These are phyloP conservation scores for Tetrahymena elliotti DNA, from an alignment of 73 alveolate species.

Conservation along the genomic window DNA sequence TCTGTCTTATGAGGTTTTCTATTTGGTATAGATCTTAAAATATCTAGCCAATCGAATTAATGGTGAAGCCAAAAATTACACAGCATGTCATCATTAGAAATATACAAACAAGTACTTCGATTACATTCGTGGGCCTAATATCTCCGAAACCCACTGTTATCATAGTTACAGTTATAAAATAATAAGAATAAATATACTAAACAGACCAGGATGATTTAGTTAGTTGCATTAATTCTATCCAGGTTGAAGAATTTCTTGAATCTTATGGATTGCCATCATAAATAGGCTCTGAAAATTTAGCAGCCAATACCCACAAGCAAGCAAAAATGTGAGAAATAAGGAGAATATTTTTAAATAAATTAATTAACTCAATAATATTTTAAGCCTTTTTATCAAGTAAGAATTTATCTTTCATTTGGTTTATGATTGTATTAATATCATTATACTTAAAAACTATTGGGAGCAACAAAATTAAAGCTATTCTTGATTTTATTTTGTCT, in stretches of 20 bases:
- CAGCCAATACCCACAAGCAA: background rate
- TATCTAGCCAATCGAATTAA: conserved; percentile 13
- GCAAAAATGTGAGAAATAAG: background rate
- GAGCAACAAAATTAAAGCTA: background rate
- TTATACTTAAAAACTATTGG: background rate
- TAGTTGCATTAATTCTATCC: background rate
- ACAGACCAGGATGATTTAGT: background rate
- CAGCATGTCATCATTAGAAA: conserved; percentile 26
- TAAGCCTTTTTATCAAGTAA: background rate
- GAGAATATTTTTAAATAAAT: background rate
- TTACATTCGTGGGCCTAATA: background rate
- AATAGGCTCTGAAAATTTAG: background rate
- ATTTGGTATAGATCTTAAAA: background rate
- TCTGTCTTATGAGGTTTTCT: conserved; percentile 1
- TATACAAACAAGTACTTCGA: conserved; percentile 6
- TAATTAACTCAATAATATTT: background rate
- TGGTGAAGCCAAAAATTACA: conserved; percentile 5
- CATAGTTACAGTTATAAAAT: conserved; percentile 27
- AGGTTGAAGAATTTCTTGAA: background rate
- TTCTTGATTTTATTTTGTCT: background rate
- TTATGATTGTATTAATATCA: background rate
- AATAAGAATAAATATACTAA: conserved; percentile 8
- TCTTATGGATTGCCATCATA: background rate
- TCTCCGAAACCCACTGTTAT: conserved; percentile 42
- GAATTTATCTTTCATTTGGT: background rate